Evolutionary conservation across 140 eudicot genomes (phyloP), one percentile per base, ranked within the genome.

Genomic region (Cichorium intybus): DNA sequence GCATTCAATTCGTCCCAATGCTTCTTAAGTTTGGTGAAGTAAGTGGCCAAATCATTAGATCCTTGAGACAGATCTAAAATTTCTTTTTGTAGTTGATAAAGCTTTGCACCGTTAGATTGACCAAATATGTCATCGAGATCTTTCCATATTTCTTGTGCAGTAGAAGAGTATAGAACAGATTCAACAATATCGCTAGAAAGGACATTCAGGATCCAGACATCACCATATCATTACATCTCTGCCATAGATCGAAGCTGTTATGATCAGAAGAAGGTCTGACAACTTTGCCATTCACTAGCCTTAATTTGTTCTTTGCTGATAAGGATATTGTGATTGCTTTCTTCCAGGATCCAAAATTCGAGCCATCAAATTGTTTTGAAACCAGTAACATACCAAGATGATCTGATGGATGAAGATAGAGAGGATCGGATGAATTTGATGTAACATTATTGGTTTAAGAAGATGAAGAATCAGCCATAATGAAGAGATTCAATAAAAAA

Each of bases 351-450:
- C 26, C 22, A 21, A n/a, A 52, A 2, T 16, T 16, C 2, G 26
- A n/a, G 23, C 58, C 58, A 52, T 15, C 26, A 16, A 52, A 21
- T 3, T 16, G 12, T n/a, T 52, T 16, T 11, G 11, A 11, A 11
- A 52, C 58, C 3, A 52, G 26, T n/a, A 10, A 15, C 22, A 21
- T 16, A 16, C 26, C 58, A 15, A 11, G 58, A 52, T 52, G 26
- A 52, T 52, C 26, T 8, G 58, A 52, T 8, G 58, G 26, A 52
- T 52, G 58, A n/a, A n/a, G n/a, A n/a, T n/a, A n/a, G n/a, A n/a
- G n/a, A n/a, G n/a, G n/a, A n/a, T n/a, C n/a, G n/a, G 18, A 52
- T 7, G 58, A 26, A 52, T 52, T 31, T 31, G 37, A 31, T n/a
- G n/a, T n/a, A n/a, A n/a, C n/a, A n/a, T n/a, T n/a, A n/a, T n/a